phyloP scores from a whole-genome alignment of 2,329 filamentous ascomycete genomes.

The Xylariaceae sp. region DNA sequence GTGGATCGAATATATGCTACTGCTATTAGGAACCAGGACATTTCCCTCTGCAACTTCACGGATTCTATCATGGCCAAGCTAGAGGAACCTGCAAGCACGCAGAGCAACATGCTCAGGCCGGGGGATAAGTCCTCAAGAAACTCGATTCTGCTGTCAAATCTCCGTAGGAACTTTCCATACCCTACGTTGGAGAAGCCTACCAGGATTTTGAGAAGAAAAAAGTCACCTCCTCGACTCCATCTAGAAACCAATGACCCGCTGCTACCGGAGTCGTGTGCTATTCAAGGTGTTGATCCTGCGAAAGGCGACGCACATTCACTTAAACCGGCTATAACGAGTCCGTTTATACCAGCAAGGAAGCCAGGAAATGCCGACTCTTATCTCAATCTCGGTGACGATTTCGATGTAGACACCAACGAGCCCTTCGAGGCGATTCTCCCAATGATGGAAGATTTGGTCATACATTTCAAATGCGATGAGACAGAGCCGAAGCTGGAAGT shows the following conservation, averaged over 20 bases:
- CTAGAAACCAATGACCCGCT: conserved; percentile 14
- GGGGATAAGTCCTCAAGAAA: conserved; percentile 5
- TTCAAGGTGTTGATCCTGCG: conserved; percentile 22
- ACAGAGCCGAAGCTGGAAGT: conserved; percentile 41
- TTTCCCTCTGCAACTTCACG: conserved; percentile 22
- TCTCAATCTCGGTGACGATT: conserved; percentile 13
- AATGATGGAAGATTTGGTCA: conserved; percentile 50
- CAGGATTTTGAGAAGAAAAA: conserved; percentile 23
- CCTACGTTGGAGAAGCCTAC: conserved; percentile 22
- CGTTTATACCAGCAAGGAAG: conserved; percentile 39
- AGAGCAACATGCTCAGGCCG: not conserved
- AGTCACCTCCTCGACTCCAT: conserved; percentile 24
- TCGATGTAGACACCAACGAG: conserved; percentile 19
- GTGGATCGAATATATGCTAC: conserved; percentile 27
- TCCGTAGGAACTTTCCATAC: conserved; percentile 19
- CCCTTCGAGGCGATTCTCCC: conserved; percentile 44
- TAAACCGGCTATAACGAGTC: conserved; percentile 26
- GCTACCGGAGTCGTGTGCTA: conserved; percentile 17
- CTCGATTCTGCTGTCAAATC: conserved; percentile 21
- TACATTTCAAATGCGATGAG: conserved; percentile 46
- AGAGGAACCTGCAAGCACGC: not conserved
- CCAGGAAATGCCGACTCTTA: conserved; percentile 21
- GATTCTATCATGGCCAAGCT: conserved; percentile 3
- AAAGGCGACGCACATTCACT: conserved; percentile 25
- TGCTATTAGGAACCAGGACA: conserved; percentile 26